Conservation (phyloP, 2,329 filamentous ascomycete species). For the Exserohilum turcica region DNA sequence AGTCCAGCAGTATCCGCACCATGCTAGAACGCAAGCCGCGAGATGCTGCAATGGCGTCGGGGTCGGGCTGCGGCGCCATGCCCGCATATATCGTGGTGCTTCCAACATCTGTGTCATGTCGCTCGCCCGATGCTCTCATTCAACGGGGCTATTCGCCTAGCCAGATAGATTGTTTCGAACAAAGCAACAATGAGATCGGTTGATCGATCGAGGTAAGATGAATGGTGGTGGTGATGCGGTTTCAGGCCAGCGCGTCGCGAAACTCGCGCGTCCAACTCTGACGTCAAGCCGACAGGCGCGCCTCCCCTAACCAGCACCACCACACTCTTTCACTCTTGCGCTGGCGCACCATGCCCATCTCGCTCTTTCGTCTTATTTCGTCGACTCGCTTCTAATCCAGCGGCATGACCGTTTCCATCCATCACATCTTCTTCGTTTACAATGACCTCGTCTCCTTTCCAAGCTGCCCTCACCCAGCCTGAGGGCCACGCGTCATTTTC, state of each 20-base stretch:
- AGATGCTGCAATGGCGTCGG: no score
- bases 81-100: no score
- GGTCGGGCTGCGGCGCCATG: no score
- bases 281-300: conserved; percentile 23
- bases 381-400: neutral
- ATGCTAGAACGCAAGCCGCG: no score
- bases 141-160: no score
- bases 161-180: no score
- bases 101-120: no score
- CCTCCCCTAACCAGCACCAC: conserved; percentile 4
- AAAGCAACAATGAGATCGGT: neutral
- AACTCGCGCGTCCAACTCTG: conserved; percentile 11
- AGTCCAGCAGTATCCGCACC: no score
- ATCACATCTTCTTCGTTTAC: neutral
- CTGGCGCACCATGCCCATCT: conserved; percentile 1
- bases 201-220: no score
- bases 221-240: neutral
- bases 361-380: conserved; percentile 1
- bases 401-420: conserved; percentile 10
- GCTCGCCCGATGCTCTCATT: no score
- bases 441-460: conserved; percentile 25
- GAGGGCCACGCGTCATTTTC: conserved; percentile 27
- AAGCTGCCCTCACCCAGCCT: conserved; percentile 27
- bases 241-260: neutral
- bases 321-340: neutral